Conservation (phyloP, 108 stramenopile genomes). For the Aurantiochytrium sp. region DNA sequence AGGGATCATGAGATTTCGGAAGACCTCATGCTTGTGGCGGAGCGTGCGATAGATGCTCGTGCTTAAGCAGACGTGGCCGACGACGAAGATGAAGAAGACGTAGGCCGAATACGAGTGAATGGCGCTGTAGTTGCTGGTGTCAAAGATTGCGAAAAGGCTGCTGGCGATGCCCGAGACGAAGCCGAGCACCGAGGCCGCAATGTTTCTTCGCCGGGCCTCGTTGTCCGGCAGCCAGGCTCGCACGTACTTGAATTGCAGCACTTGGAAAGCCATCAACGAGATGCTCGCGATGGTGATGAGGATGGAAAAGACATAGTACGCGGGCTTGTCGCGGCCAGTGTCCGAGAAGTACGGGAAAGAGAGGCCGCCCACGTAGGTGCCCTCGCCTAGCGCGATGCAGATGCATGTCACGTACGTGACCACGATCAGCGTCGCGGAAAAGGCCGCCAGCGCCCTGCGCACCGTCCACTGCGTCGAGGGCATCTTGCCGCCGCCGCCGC, state of each 20-base stretch:
- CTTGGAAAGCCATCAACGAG: not conserved
- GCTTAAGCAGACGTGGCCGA: not conserved
- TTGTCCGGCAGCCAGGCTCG: not conserved
- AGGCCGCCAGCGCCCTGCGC: not conserved
- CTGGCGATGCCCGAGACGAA: not conserved
- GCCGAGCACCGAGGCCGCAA: not conserved
- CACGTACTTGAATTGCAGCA: not conserved
- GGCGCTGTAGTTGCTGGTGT: not conserved
- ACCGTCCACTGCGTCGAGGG: too few species aligned
- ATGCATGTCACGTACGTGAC: not conserved
- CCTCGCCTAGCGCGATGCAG: not conserved
- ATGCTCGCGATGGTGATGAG: not conserved
- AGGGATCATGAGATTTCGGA: not conserved
- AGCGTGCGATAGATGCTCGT: not conserved
- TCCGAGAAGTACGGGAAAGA: not conserved
- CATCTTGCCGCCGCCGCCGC: too few species aligned
- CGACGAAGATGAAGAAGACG: not conserved
- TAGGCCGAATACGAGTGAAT: not conserved
- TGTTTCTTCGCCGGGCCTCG: not conserved
- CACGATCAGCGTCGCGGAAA: not conserved
- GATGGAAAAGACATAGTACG: not conserved
- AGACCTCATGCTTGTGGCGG: not conserved
- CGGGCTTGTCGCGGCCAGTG: constrained; percentile 11
- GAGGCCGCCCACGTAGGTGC: not conserved
- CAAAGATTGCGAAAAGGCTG: not conserved